These are phyloP conservation scores for Hordeum marinum DNA, from an alignment of 176 grass and related monocot genomes.

Conservation along the genomic window DNA sequence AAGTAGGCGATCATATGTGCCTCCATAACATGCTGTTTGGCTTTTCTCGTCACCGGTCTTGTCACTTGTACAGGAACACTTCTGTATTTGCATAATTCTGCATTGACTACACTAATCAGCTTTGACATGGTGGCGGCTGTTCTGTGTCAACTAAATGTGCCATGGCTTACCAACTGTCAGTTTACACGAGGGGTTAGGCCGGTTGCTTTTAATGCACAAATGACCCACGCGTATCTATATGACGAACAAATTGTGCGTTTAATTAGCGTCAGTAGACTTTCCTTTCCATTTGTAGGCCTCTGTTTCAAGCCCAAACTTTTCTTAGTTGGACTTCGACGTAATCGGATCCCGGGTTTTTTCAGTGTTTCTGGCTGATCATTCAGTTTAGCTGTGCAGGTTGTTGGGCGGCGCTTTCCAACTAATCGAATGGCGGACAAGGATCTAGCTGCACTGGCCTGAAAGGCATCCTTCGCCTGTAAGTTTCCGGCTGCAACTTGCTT, in stretches of 20 bases:
- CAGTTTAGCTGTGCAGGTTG: conserved; percentile 17
- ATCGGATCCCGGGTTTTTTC: not conserved
- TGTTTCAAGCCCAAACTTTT: not conserved
- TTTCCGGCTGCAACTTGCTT: conserved; percentile 25
- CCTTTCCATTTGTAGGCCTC: not conserved
- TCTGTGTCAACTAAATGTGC: not conserved
- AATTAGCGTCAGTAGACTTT: not conserved
- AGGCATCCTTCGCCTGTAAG: conserved; percentile 42
- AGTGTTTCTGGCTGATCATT: not conserved
- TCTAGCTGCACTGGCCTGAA: not conserved
- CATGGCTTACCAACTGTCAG: not conserved
- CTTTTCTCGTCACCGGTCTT: not conserved
- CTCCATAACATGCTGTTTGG: not conserved
- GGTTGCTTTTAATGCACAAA: not conserved
- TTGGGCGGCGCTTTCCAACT: conserved; percentile 37
- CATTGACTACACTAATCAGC: not conserved
- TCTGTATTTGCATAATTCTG: not conserved
- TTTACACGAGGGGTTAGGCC: not conserved
- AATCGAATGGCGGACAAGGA: conserved; percentile 17
- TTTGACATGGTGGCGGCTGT: not conserved
- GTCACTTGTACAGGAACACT: not conserved
- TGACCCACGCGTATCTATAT: conserved; percentile 6
- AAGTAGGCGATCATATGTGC: not conserved
- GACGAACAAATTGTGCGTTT: not conserved
- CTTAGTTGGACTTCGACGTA: conserved; percentile 5